These are phyloP conservation scores for Sordariomycetes sp. DNA, from an alignment of 2,329 filamentous ascomycete genomes.

Conservation along the genomic window DNA sequence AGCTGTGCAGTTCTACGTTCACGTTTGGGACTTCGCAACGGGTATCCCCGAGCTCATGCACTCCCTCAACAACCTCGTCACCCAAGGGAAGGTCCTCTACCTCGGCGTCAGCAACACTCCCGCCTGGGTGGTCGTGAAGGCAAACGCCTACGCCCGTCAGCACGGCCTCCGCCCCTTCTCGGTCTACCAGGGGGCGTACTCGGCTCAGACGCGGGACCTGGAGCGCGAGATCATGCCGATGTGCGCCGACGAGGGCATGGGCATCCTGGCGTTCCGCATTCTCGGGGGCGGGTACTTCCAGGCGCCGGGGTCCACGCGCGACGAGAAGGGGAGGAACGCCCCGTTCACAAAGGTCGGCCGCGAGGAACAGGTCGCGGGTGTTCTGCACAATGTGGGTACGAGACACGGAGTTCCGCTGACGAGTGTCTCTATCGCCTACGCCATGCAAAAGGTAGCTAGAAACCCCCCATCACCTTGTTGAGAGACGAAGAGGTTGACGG, in stretches of 20 bases:
- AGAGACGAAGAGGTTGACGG: too few species aligned
- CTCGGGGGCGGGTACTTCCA: constrained; percentile 40
- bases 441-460: constrained; percentile 7
- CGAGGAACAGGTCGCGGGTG: constrained; percentile 45
- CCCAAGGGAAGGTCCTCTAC: constrained; percentile 16
- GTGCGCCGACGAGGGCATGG: constrained; percentile 34
- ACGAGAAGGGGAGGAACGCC: constrained; percentile 27
- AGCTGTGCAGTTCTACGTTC: constrained; percentile 10
- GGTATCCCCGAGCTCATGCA: constrained; percentile 16
- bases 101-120: constrained; percentile 19
- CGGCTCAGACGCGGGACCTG: constrained; percentile 24
- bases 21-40: constrained; percentile 16
- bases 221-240: constrained; percentile 33
- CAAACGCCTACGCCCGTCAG: constrained; percentile 15
- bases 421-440: constrained; percentile 38
- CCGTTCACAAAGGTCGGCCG: constrained; percentile 44
- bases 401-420: constrained; percentile 44
- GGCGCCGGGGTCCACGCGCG: constrained; percentile 17
- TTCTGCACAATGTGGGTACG: constrained; percentile 37
- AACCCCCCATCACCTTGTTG: too few species aligned
- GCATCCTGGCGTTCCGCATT: constrained; percentile 46
- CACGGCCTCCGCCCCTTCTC: constrained; percentile 15
- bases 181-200: constrained; percentile 30
- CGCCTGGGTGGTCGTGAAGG: constrained; percentile 17
- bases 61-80: constrained; percentile 13